phyloP scores from a whole-genome alignment of 768 basidiomycete genomes.

The Termitomyces titanicus region DNA sequence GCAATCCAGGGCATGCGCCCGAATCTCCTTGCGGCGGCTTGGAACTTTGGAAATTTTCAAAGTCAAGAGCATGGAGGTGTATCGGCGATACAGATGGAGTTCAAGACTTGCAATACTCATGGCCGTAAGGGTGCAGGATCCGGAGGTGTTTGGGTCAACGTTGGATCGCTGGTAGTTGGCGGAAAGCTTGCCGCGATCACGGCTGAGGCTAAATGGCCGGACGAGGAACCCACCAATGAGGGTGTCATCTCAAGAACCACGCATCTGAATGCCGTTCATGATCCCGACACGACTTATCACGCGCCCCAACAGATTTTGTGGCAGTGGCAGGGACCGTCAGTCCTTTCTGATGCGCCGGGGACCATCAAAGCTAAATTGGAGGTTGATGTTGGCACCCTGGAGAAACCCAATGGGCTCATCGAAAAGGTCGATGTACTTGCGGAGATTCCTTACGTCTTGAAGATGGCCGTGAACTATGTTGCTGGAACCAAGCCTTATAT shows the following conservation, averaged over 20 bases:
- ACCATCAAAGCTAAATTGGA: constrained; percentile 52
- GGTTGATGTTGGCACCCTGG: constrained; percentile 54
- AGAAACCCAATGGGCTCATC: constrained; percentile 68
- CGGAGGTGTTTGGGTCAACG: constrained; percentile 78
- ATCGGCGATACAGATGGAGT: constrained; percentile 93
- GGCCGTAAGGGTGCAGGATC: constrained; percentile 79
- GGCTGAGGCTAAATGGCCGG: constrained; percentile 75
- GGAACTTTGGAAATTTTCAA: constrained; percentile 97
- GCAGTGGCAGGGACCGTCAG: constrained; percentile 74
- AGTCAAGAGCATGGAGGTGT: constrained; percentile 68
- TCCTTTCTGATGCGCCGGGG: constrained; percentile 49
- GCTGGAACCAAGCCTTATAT: constrained; percentile 92
- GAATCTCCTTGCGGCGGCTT: constrained; percentile 85
- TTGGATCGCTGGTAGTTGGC: constrained; percentile 81
- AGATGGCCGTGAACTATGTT: constrained; percentile 90
- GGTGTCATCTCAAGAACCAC: constrained; percentile 59
- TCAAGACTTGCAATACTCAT: constrained; percentile 76
- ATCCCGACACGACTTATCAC: constrained; percentile 80
- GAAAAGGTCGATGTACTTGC: constrained; percentile 95
- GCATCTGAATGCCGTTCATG: constrained; percentile 58
- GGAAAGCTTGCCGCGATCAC: constrained; percentile 76
- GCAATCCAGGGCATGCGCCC: constrained; percentile 99
- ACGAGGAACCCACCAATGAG: constrained; percentile 43
- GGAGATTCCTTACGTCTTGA: constrained; percentile 81
- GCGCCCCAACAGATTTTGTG: constrained; percentile 67